Evolutionary conservation across 106 monocot genomes (phyloP), one percentile per base, ranked within the genome.

Genomic region (Hemerocallis citrina): DNA sequence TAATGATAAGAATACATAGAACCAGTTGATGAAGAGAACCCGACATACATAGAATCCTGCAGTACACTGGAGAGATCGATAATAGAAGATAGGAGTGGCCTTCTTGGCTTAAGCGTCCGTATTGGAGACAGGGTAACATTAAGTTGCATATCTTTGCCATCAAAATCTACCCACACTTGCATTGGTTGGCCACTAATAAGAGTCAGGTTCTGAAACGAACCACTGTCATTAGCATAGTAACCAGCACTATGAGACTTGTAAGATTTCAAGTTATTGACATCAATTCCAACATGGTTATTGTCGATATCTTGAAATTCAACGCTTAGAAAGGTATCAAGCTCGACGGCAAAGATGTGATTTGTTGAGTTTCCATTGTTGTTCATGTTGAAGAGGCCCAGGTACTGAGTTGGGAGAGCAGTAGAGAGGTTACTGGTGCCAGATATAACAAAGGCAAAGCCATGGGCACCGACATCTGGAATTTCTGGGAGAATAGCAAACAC

Each of bases 241-340:
- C 55, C 39, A 10, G 67, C 67, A 14, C 55, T 7, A 41, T 7
- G 0, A 5, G 67, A 54, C 1, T 17, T 28, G 28, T 27, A 1
- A 16, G 67, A 67, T 36, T 0, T 41, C 11, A 56, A 17, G 10
- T 42, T 38, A 38, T 67, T 56, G 40, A 67, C 14, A n/a, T 67
- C 67, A 9, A 67, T 67, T 19, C 56, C 67, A 22, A 67, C 67
- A 44, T 67, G 67, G 30, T 67, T 67, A 43, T 67, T 20, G 42
- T 67, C 19, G 54, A 67, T 56, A 32, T 56, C 67, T 0, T 21
- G 1, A 45, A 81, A 77, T 50, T 81, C 81, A 16, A 63, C 62
- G 55, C 78, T 76, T 65, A 57, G 63, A 9, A 75, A 77, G 13
- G 81, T 86, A 66, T 85, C 79, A 66, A 85, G 56, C 64, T 85